Evolutionary conservation across 1,139 yeast species (phyloP).

Genomic region (Suhomyces guaymorum): DNA sequence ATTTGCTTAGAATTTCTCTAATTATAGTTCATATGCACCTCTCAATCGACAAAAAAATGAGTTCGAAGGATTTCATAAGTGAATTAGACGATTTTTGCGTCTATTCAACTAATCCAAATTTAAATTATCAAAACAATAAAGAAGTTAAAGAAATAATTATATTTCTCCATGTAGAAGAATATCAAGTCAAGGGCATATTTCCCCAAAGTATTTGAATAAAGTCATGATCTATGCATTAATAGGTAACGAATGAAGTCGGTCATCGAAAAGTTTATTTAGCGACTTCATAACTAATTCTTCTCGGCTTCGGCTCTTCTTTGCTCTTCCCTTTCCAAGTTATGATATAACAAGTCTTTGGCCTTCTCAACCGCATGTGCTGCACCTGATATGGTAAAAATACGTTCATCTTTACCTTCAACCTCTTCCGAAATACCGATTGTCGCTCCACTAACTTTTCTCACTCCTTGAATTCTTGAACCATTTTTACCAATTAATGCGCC

Average conservation of each 20-base stretch:
- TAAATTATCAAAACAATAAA: slow-evolving; percentile 7
- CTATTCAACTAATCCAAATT: slow-evolving; percentile 8
- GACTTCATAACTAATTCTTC: slow-evolving; percentile 3
- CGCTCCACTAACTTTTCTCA: slow-evolving; percentile 78
- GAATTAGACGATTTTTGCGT: too few species aligned
- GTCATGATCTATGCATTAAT: slow-evolving; percentile 9
- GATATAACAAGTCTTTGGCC: slow-evolving; percentile 67
- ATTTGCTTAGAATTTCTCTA: slow-evolving; percentile 3
- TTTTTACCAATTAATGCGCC: slow-evolving; percentile 90
- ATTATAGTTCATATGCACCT: slow-evolving; percentile 7
- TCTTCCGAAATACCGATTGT: slow-evolving; percentile 77
- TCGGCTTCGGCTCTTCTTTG: slow-evolving; percentile 55
- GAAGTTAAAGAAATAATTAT: slow-evolving; percentile 3
- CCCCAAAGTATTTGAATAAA: too few species aligned
- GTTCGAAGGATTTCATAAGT: slow-evolving; percentile 6
- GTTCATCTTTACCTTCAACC: slow-evolving; percentile 61
- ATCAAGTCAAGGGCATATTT: slow-evolving; percentile 1
- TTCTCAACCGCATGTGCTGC: slow-evolving; percentile 62
- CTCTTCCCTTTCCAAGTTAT: slow-evolving; percentile 77
- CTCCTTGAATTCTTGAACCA: slow-evolving; percentile 85
- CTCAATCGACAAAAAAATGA: slow-evolving; percentile 10
- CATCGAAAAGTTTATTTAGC: neutral
- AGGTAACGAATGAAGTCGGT: slow-evolving; percentile 1
- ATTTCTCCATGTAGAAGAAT: neutral
- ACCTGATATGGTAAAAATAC: slow-evolving; percentile 76